These are phyloP conservation scores for Arctium lappa DNA, from an alignment of 129 eudicot genomes.

Conservation along the genomic window DNA sequence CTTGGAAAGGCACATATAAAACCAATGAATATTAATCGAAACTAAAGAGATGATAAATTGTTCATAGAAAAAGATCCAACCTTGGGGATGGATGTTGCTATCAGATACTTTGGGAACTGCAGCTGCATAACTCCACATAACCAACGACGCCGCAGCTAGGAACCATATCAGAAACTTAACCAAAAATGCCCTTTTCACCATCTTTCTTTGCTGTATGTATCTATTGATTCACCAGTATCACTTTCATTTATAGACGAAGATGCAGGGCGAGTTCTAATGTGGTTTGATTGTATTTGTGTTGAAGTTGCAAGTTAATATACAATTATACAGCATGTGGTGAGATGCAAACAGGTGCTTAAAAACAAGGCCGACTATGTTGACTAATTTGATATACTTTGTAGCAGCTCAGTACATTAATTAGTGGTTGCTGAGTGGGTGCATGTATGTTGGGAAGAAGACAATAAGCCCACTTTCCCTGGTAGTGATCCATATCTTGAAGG, in stretches of 20 bases:
- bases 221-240: too few species aligned
- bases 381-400: neutral
- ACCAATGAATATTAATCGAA: neutral
- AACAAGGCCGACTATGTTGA: neutral
- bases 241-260: too few species aligned
- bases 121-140: neutral
- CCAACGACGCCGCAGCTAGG: neutral
- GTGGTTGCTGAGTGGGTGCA: too few species aligned
- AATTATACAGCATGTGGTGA: neutral
- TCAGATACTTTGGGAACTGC: neutral
- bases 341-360: neutral
- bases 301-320: too few species aligned
- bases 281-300: too few species aligned
- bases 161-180: neutral
- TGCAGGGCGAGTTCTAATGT: too few species aligned
- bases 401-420: too few species aligned
- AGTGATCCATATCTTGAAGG: too few species aligned
- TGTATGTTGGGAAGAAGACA: too few species aligned
- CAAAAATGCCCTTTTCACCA: neutral
- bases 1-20: neutral
- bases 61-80: neutral
- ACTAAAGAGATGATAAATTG: neutral
- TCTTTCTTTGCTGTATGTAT: neutral
- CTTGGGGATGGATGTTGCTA: neutral
- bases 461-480: too few species aligned